These are phyloP conservation scores for Aspergillus ostianus DNA, from an alignment of 495 filamentous ascomycete species.

Conservation along the genomic window DNA sequence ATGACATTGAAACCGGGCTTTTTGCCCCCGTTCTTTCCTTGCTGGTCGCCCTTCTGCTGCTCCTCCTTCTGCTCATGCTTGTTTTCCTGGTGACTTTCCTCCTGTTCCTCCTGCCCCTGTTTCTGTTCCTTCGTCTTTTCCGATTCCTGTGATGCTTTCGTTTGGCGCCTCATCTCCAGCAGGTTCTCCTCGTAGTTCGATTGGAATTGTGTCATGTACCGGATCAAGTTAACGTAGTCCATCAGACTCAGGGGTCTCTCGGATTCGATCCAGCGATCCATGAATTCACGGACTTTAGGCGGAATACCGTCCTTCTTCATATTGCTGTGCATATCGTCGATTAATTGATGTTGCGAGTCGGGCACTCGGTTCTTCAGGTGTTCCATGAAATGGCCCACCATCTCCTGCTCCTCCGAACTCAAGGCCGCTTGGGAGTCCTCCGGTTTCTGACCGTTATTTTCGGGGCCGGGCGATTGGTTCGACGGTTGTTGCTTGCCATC, in stretches of 20 bases:
- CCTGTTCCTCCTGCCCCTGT: constrained; percentile 24
- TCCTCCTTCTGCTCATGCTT: constrained; percentile 24
- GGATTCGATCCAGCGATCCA: constrained; percentile 29
- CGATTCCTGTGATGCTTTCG: constrained; percentile 28
- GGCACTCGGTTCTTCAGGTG: constrained; percentile 31
- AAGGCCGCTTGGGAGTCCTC: constrained; percentile 36
- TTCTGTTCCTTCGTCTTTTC: constrained; percentile 12
- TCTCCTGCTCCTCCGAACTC: constrained; percentile 36
- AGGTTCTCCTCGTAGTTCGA: constrained; percentile 48
- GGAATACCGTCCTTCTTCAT: constrained; percentile 36
- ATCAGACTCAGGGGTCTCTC: constrained; percentile 34
- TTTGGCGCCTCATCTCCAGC: constrained; percentile 42
- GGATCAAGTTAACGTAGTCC: constrained; percentile 36
- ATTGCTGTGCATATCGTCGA: constrained; percentile 31
- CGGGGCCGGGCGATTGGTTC: constrained; percentile 17
- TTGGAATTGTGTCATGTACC: constrained; percentile 38
- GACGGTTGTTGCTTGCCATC: constrained; percentile 27
- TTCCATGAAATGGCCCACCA: constrained; percentile 31
- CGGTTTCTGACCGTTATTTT: constrained; percentile 31
- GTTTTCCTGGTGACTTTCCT: constrained; percentile 18
- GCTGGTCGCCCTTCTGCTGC: constrained; percentile 35
- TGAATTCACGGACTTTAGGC: constrained; percentile 31
- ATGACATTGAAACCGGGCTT: constrained; percentile 29
- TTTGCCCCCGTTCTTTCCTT: constrained; percentile 10
- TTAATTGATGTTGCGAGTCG: constrained; percentile 25